Base-by-base conservation (phyloP, 352 stramenopile genomes). In the Pythium pectinolyticum region DNA sequence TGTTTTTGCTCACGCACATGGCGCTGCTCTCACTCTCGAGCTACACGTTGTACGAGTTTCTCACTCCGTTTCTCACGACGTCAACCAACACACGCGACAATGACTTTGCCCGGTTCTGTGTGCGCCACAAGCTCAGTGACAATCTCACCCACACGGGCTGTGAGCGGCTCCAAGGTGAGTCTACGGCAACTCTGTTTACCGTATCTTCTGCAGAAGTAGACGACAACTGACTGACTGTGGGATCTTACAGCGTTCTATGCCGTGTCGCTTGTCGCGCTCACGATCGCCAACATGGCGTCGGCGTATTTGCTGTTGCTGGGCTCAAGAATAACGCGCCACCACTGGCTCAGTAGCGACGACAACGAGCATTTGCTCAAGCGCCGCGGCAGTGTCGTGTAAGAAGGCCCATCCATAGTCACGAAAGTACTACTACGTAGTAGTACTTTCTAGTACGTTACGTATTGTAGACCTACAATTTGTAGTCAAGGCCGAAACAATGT, bases 71-170 rank as follows among this genome's bases (percentile, higher is more conserved):
- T 57, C 55, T 80, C 45, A 58, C 61, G 47, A 58, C n/a, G n/a
- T n/a, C n/a, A n/a, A n/a, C n/a, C n/a, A n/a, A 32, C 48, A 25
- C n/a, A 4, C 31, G 17, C 48, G 53, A 30, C 35, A 46, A 60
- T 53, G 69, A 59, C n/a, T 83, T 83, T 35, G 27, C 50, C 5
- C 34, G 39, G 32, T 69, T 70, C 35, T 83, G 75, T 41, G 48
- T 17, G 34, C 57, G 51, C 15, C 57, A 78, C 32, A 75, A 73
- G 46, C 70, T 80, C 53, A 55, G 54, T 27, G 63, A 77, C 62
- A 80, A 83, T 39, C 72, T 83, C 55, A 74, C 75, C 12, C 63
- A 77, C 49, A 83, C 75, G 19, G 54, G 66, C 22, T 83, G 75
- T 24, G 75, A 79, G n/a, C 49, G 61, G 12, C 65, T 83, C 0